Base-by-base conservation (phyloP, 208 protist genomes). In the Acanthamoeba lenticulata region DNA sequence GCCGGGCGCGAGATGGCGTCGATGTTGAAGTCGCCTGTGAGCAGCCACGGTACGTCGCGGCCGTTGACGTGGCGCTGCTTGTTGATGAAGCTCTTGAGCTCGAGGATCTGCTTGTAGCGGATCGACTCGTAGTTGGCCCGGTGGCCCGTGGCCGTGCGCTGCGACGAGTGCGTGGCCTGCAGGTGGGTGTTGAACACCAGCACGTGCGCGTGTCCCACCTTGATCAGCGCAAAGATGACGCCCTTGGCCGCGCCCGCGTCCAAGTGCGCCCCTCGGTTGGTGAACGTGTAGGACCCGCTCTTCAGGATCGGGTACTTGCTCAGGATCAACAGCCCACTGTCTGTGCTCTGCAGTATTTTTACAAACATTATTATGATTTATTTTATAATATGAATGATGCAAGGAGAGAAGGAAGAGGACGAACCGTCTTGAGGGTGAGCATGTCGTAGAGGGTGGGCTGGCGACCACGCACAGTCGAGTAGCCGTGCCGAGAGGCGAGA, bases 131-230 rank as follows among this genome's bases (percentile, higher is more conserved):
- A 91, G 85, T 60, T 69, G 85, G 38, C 55, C 6, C 55, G 24
- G 32, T 24, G 15, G 15, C 38, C 77, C 45, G 77, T 36, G 4
- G 45, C 34, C 36, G 32, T 38, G 77, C 38, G 42, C 1, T 57
- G 77, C 19, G 55, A 38, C 34, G 52, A 72, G 57, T 91, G 85
- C 47, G 85, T 91, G 47, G 85, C 85, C 85, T 91, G 85, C 13
- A 91, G 85, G 85, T 91, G 85, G 27, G 85, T 91, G 57, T 91
- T 91, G 85, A 91, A 91, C 19, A 91, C 85, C 42, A 91, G 57
- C 85, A 91, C 38, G 57, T 72, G n/a, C n/a, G 85, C 47, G 34
- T 91, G 40, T 15, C 77, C 77, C 36, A 91, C 42, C 85, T 91
- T 91, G 55, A 91, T 60, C n/a, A 74, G 85, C 17, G 85, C 85